phyloP scores from a whole-genome alignment of 2,329 filamentous ascomycete genomes.

The Tolypocladium ovalisporum region DNA sequence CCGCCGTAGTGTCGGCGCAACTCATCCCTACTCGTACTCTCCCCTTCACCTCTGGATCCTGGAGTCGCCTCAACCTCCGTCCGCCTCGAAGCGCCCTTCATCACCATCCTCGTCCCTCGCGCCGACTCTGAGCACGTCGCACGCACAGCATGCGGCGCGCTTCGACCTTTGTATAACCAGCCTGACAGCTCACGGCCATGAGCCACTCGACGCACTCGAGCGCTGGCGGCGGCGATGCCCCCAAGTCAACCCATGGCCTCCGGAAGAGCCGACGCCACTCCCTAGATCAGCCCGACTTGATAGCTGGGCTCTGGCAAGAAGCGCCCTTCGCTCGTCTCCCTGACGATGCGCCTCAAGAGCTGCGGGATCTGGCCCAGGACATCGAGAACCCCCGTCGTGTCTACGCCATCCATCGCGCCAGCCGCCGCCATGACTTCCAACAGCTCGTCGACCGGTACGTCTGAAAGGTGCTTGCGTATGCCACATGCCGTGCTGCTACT shows the following conservation, averaged over 20 bases:
- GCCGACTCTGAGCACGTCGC: background rate
- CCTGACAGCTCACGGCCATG: slow-evolving; percentile 4
- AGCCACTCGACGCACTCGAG: slow-evolving; percentile 6
- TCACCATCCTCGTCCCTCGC: background rate
- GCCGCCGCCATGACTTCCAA: slow-evolving; percentile 53
- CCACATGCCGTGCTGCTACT: background rate
- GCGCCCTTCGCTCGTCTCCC: slow-evolving; percentile 49
- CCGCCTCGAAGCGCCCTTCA: background rate
- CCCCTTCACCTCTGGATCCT: background rate
- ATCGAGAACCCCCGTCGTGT: slow-evolving; percentile 51
- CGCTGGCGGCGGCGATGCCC: slow-evolving; percentile 3
- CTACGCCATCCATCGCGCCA: slow-evolving; percentile 49
- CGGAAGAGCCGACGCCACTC: slow-evolving; percentile 3
- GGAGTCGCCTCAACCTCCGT: background rate
- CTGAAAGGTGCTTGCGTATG: background rate
- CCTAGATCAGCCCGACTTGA: slow-evolving; percentile 32
- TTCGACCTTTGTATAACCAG: background rate
- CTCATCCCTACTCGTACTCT: background rate
- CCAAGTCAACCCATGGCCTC: slow-evolving; percentile 1
- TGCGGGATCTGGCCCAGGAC: slow-evolving; percentile 43
- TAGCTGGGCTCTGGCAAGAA: slow-evolving; percentile 50
- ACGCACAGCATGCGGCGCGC: slow-evolving; percentile 1
- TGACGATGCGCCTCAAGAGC: slow-evolving; percentile 46
- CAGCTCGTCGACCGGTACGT: slow-evolving; percentile 54
- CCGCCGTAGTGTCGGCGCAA: background rate